Evolutionary conservation across 2,329 filamentous ascomycete genomes (phyloP), one percentile per base, ranked within the genome.

Genomic region (Cladophialophora psammophila): DNA sequence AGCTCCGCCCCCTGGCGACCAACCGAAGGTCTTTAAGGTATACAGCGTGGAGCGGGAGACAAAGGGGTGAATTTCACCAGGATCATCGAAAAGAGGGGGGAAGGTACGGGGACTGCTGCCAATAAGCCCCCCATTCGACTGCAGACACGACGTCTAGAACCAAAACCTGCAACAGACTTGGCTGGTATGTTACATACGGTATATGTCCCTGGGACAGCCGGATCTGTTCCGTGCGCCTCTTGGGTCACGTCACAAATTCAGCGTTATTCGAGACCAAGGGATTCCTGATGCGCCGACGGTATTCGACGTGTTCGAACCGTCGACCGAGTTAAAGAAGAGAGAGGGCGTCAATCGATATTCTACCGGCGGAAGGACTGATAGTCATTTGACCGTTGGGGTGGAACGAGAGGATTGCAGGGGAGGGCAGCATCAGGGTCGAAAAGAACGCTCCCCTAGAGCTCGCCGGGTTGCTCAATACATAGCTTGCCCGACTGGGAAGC

Each of bases 11-110:
- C 45, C 64, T 8, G 58, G 70, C 31, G 68, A 70, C 12, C 53
- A 64, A 48, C 42, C 65, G 40, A 62, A 66, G 56, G 54, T 67
- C 18, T 60, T 70, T 52, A 65, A 68, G 56, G 54, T 70, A 32
- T 64, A 67, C 18, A 54, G 38, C 13, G 63, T 70, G 7, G 68
- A 68, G 13, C 60, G 65, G 26, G 65, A 66, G 56, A 64, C 48
- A 3, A 68, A 67, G 34, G 38, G 55, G 42, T 70, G 67, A 69
- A 40, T 9, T 2, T 35, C 26, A 52, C 1, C 32, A 42, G 12
- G n/a, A 18, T 31, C 13, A 15, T 15, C 7, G 31, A 52, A 56
- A 6, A 53, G 12, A 15, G 32, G 1, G 32, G 32, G 10, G 31
- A 5, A 52, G 15, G 20, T 40, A 18, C 38, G n/a, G 12, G 15